Percentiles rank a stretch among this genome's conserved stretches.
Evolutionary conservation across 805 yeast genomes (phyloP).

Genomic region (Hanseniaspora hatyaiensis): DNA sequence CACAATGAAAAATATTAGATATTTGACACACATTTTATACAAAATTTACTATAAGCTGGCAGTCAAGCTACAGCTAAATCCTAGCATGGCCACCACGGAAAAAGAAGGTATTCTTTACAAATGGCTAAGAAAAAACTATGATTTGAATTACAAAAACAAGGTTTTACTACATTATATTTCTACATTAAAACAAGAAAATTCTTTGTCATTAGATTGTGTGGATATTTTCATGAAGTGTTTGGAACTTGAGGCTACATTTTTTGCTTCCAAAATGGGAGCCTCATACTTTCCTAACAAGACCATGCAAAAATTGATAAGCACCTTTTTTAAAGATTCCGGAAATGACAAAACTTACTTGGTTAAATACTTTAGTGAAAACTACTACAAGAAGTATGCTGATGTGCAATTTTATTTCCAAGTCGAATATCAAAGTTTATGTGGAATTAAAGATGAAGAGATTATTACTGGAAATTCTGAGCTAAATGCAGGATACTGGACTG

Average conservation of each 20-base stretch:
- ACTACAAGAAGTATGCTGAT: constrained; percentile 56
- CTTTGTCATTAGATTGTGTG: constrained; percentile 41
- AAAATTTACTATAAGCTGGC: constrained; percentile 29
- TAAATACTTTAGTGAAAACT: constrained; percentile 45
- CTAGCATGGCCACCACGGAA: constrained; percentile 29
- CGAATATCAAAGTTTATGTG: constrained; percentile 31
- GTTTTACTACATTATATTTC: constrained; percentile 34
- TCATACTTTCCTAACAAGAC: constrained; percentile 52
- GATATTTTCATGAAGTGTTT: constrained; percentile 47
- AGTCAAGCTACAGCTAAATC: constrained; percentile 25
- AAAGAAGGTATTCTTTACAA: constrained; percentile 40
- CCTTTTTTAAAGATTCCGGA: constrained; percentile 31
- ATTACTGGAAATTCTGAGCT: constrained; percentile 27
- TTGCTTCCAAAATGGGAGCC: constrained; percentile 41
- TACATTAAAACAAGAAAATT: constrained; percentile 33
- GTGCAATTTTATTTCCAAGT: constrained; percentile 62
- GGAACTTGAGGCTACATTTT: constrained; percentile 43
- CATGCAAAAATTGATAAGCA: constrained; percentile 34
- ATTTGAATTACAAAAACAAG: constrained; percentile 35
- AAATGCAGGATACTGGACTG: constrained; percentile 26
- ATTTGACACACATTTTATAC: constrained; percentile 25
- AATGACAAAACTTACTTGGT: constrained; percentile 39
- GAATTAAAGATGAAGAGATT: constrained; percentile 1
- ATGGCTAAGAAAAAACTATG: constrained; percentile 56
- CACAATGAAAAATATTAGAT: constrained; percentile 24